These are phyloP conservation scores for Lipomyces anomalus DNA, from an alignment of 805 yeast genomes.

Conservation along the genomic window DNA sequence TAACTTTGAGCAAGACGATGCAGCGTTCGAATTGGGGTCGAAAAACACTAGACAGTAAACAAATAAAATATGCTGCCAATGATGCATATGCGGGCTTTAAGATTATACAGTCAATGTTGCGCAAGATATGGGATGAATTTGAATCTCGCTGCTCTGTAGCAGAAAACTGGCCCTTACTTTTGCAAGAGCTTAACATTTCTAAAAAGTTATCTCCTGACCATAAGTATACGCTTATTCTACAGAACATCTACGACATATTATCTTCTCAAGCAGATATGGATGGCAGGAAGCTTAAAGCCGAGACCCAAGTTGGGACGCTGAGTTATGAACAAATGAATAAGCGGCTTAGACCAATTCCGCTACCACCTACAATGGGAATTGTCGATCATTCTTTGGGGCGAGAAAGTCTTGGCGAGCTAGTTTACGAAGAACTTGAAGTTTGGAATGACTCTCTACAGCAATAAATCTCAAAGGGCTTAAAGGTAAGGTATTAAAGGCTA, in stretches of 20 bases:
- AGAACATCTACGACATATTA: background rate
- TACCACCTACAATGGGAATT: too few species aligned
- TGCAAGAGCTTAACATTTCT: background rate
- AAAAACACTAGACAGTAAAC: background rate
- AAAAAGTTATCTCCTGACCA: background rate
- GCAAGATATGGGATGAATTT: background rate
- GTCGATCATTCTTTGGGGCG: too few species aligned
- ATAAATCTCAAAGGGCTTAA: too few species aligned
- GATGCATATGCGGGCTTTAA: background rate
- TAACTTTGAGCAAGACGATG: background rate
- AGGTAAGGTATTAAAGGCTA: too few species aligned
- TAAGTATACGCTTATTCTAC: background rate
- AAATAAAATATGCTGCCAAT: background rate
- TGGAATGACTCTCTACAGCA: too few species aligned
- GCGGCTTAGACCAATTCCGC: too few species aligned
- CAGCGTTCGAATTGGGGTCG: background rate
- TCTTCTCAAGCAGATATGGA: too few species aligned
- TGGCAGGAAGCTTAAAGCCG: too few species aligned
- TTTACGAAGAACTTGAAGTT: too few species aligned
- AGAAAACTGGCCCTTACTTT: background rate
- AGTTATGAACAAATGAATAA: too few species aligned
- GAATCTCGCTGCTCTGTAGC: background rate
- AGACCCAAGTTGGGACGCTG: too few species aligned
- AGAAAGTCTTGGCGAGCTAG: too few species aligned
- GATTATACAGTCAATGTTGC: background rate